Evolutionary conservation across 1,284 basidiomycete genomes (phyloP), one percentile per base, ranked within the genome.

Genomic region (Tausonia pullulans): DNA sequence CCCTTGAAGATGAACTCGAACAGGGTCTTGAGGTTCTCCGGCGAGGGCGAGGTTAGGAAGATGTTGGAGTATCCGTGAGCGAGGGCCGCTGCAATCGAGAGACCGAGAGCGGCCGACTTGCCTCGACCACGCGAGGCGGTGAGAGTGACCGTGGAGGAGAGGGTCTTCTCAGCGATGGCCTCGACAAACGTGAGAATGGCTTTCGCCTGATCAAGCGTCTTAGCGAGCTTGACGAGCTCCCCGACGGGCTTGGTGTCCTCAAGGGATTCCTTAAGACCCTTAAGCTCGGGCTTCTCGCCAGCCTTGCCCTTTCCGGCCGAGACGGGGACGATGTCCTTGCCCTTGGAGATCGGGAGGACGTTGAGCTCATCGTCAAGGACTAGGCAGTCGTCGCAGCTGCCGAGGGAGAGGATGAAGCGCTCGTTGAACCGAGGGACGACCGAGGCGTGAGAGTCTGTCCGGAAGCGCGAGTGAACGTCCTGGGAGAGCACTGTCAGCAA

Each of bases 1-100:
- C 95, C 96, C 76, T 97, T 97, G 82, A 98, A 96, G 55, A 98
- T 83, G 73, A 99, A 98, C 69, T 98, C 92, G 74, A 98, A 99
- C n/a, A 98, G 75, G 0, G 95, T 98, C 78, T 89, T 93, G 77
- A 99, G 79, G 77, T 99, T 99, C 77, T 98, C 95, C 1, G 96
- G 96, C 73, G 88, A 92, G 1, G 96, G 96, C 72, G 90, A 94
- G 4, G 96, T 98, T 60, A 98, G 92, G 74, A 98, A 99, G 68
- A 98, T 92, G 77, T 99, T 99, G 64, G 90, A 89, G 76, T 98
- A 98, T 16, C 93, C 93, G 73, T 97, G 90, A 0, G 87, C 89
- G 27, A 98, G 81, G 1, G 96, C 93, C 13, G 92, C 88, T 5
- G 95, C 88, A 65, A 98, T 91, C 0, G 92, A 89, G 55, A 99